These are phyloP conservation scores for Saturnispora quitensis DNA, from an alignment of 805 yeast species.

Conservation along the genomic window DNA sequence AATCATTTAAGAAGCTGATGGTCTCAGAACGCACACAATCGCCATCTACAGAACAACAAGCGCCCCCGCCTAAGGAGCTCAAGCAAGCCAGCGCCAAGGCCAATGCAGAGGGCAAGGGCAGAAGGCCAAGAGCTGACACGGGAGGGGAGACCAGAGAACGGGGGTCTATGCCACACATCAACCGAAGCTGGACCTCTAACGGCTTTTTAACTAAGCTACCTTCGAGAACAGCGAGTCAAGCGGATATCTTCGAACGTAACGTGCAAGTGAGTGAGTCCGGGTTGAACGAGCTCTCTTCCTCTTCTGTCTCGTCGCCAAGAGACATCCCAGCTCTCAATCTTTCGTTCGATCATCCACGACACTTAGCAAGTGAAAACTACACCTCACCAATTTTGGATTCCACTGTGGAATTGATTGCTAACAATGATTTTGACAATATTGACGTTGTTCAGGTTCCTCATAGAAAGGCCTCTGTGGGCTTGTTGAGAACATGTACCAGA, in stretches of 20 bases:
- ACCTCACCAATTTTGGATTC: constrained; percentile 83
- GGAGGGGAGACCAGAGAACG: background rate
- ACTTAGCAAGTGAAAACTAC: constrained; percentile 47
- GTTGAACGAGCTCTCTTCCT: background rate
- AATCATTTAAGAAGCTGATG: background rate
- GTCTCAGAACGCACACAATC: background rate
- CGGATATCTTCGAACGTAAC: constrained; percentile 12
- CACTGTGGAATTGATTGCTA: constrained; percentile 54
- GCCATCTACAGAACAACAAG: background rate
- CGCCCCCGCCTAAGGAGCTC: background rate
- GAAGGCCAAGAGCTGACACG: background rate
- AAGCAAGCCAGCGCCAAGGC: background rate
- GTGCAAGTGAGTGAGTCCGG: constrained; percentile 6
- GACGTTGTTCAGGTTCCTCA: constrained; percentile 47
- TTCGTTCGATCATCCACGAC: constrained; percentile 8
- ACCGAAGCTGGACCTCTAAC: background rate
- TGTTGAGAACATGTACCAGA: constrained; percentile 7
- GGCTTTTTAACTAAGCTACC: background rate
- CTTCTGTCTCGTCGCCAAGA: background rate
- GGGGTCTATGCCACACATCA: background rate
- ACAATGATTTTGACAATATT: constrained; percentile 53
- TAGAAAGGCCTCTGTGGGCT: constrained; percentile 2
- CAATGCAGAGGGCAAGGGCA: background rate
- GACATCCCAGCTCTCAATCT: background rate
- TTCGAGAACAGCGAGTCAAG: constrained; percentile 4